phyloP scores from a whole-genome alignment of 1,284 basidiomycete species.

The Heterobasidion occidentale region DNA sequence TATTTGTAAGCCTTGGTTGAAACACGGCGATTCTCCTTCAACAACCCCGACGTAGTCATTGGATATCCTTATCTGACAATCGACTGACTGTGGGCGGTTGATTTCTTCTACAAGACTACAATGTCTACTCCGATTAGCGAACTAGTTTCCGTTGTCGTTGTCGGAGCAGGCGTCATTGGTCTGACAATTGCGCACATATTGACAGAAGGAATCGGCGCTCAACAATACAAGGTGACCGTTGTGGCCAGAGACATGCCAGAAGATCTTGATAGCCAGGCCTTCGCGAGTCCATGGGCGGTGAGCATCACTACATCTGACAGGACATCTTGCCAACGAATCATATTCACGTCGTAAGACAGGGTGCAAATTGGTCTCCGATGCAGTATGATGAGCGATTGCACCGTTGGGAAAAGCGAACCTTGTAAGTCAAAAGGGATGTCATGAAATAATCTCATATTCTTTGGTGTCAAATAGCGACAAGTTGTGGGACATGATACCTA shows the following conservation, averaged over 20 bases:
- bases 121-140: not conserved
- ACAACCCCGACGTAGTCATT: too few species aligned
- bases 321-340: not conserved
- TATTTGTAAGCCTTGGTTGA: too few species aligned
- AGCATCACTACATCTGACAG: slow-evolving; percentile 14
- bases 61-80: too few species aligned
- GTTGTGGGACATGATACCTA: slow-evolving; percentile 40
- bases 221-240: slow-evolving; percentile 40
- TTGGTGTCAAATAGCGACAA: slow-evolving; percentile 28
- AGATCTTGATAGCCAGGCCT: slow-evolving; percentile 49
- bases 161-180: slow-evolving; percentile 48
- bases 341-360: slow-evolving; percentile 24
- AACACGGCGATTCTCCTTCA: too few species aligned
- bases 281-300: slow-evolving; percentile 68
- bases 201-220: slow-evolving; percentile 13
- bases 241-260: slow-evolving; percentile 62
- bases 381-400: slow-evolving; percentile 27
- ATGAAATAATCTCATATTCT: not conserved
- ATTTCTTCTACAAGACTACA: not conserved
- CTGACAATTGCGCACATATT: slow-evolving; percentile 35
- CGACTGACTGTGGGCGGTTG: too few species aligned
- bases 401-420: slow-evolving; percentile 34
- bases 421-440: slow-evolving; percentile 24
- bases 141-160: slow-evolving; percentile 28
- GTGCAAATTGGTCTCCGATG: slow-evolving; percentile 63